These are phyloP conservation scores for Aspergillus leporis DNA, from an alignment of 495 filamentous ascomycete genomes.

Conservation along the genomic window DNA sequence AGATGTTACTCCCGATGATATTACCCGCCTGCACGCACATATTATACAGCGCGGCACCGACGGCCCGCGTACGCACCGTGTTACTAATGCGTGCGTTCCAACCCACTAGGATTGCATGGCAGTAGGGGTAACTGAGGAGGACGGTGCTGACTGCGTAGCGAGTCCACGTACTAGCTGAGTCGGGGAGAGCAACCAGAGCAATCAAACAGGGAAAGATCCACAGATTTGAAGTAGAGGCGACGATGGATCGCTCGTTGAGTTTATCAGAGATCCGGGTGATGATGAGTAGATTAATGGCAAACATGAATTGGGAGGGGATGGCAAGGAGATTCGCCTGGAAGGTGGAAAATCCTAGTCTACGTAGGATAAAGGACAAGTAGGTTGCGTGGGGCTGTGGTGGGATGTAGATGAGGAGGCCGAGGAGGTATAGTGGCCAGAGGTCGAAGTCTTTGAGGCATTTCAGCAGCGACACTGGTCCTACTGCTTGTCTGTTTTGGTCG, in stretches of 20 bases:
- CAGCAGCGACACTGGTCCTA: neutral
- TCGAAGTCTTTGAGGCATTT: neutral
- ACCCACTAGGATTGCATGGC: conserved; percentile 56
- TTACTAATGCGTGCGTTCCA: conserved; percentile 56
- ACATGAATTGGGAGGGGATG: conserved; percentile 48
- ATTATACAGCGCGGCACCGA: conserved; percentile 51
- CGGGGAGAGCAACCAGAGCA: conserved; percentile 37
- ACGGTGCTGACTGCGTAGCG: conserved; percentile 44
- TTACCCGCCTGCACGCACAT: conserved; percentile 38
- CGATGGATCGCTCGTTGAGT: conserved; percentile 42
- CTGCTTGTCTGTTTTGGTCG: neutral
- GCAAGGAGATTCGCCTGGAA: conserved; percentile 51
- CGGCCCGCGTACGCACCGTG: conserved; percentile 54
- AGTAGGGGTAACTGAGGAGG: conserved; percentile 47
- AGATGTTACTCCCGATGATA: conserved; percentile 50
- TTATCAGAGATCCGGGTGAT: conserved; percentile 42
- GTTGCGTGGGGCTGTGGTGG: conserved; percentile 40
- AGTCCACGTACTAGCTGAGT: conserved; percentile 36
- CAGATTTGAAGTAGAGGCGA: conserved; percentile 40
- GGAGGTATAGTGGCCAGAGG: neutral
- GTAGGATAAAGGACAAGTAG: conserved; percentile 50
- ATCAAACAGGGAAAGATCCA: conserved; percentile 53
- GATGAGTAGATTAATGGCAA: conserved; percentile 32
- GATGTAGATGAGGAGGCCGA: conserved; percentile 25
- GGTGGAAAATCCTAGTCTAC: conserved; percentile 44